Percentiles rank a stretch among this genome's conserved stretches.
Conservation (phyloP, 345 rosid genomes). For the Citrus sp. region DNA sequence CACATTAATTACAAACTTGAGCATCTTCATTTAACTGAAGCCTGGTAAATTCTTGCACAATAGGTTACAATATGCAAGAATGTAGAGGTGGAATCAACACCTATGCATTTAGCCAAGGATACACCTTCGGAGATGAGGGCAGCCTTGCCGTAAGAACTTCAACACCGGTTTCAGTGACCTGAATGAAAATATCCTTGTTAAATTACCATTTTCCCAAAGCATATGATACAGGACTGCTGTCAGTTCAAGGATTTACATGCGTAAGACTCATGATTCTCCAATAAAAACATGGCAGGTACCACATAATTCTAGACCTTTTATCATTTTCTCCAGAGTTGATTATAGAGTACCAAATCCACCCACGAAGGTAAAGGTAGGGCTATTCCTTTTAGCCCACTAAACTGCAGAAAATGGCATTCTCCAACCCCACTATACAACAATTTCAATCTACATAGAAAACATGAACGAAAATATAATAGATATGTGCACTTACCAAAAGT, state of each 20-base stretch:
- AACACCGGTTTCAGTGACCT: constrained; percentile 93
- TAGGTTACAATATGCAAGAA: neutral
- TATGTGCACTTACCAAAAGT: constrained; percentile 53
- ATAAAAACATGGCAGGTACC: neutral
- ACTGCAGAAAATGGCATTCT: neutral
- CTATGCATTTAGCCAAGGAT: constrained; percentile 64
- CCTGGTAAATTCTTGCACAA: neutral
- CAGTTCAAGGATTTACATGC: neutral
- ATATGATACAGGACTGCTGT: neutral
- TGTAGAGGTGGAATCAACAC: neutral
- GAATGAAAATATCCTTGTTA: constrained; percentile 5
- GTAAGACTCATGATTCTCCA: neutral
- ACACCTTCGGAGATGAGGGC: constrained; percentile 72
- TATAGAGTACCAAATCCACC: neutral
- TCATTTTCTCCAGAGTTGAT: neutral
- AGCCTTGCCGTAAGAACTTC: constrained; percentile 87
- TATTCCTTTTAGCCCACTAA: neutral
- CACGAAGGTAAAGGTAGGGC: neutral
- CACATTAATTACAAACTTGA: constrained; percentile 8
- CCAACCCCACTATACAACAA: neutral
- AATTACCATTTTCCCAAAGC: neutral
- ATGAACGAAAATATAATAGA: neutral
- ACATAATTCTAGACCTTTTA: neutral
- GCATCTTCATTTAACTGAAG: neutral
- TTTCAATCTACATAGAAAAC: neutral